Base-by-base conservation (phyloP, 164 flowering plant genomes). In the Cinnamomum micranthum region DNA sequence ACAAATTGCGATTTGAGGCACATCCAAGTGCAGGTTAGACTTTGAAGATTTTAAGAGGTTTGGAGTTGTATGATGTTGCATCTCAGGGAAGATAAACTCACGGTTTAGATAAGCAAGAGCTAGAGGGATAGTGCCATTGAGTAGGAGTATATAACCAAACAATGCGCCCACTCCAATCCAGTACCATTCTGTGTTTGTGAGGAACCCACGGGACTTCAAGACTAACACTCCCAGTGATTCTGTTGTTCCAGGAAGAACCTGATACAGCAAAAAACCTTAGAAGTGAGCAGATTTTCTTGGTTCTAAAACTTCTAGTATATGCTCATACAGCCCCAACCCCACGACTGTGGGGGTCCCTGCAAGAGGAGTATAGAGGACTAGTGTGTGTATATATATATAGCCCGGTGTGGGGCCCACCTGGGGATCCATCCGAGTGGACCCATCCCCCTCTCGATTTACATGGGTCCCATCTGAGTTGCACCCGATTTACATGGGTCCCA, bases 111-210 rank as follows among this genome's bases (percentile, higher is more conserved):
- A 84, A 75, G 76, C 69, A 22, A 84, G 86, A 15, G 83, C 73
- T 2, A 77, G n/a, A 52, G 78, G 76, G 72, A 78, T 80, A 60
- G 82, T 69, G 14, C 74, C 69, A 69, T 84, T 84, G 73, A 84
- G 82, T 41, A 84, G 74, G 15, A 84, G 27, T 4, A 65, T 63
- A 76, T 76, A 84, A 13, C 84, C 86, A 5, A 80, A 15, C 64
- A 84, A 68, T 12, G 81, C 84, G 1, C 78, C 83, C 17, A 73
- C 77, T 2, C 83, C 84, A 63, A 84, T 76, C 84, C 86, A 84
- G 62, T 75, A 80, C 86, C 84, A 84, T 59, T 82, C 68, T 7
- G 52, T 60, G 15, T 76, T n/a, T 1, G 77, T 66, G 50, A 69
- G 71, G 72, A 84, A 28, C 33, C 63, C 80, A 24, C 76, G 71